Base-by-base conservation (phyloP, 306 rosid genomes). In the Bauhinia variegata region DNA sequence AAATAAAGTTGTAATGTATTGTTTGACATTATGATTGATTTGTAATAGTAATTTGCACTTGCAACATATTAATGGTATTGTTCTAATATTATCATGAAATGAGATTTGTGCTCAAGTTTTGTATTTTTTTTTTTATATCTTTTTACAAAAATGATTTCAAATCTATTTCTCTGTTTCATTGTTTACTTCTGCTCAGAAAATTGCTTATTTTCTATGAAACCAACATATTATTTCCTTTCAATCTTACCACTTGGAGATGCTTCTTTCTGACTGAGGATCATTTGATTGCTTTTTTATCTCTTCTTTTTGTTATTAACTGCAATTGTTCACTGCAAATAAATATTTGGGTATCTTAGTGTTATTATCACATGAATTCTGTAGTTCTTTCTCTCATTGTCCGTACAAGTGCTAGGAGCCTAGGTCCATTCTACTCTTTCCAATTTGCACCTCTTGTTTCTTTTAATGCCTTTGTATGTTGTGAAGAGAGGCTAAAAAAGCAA, bases 91-190 rank as follows among this genome's bases (percentile, higher is more conserved):
- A 23, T 58, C 43, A 41, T 55, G 36, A 14, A 33, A 2, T 14
- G 56, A 73, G 47, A 54, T 54, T 34, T 62, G 17, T 58, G 55
- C 47, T 13, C 46, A 58, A 3, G 51, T 50, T 53, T 62, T 54
- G 23, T 37, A 9, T 8, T 17, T 16, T 72, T 72, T n/a, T n/a
- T n/a, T n/a, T n/a, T n/a, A n/a, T n/a, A n/a, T 38, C 28, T 16
- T 8, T 4, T 59, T 17, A 75, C 60, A 14, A 18, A 60, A 3
- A 18, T 54, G 54, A 34, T 48, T 70, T 38, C 11, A 33, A 59
- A 59, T 15, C 31, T 50, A 51, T 60, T 67, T 23, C 60, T 58
- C 44, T 42, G 37, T 16, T 17, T 7, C 8, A 13, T 2, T n/a
- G 14, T 32, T 18, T 36, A 14, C 13, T n/a, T 3, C 1, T n/a